phyloP scores from a whole-genome alignment of 2,329 filamentous ascomycete species.

The Neodidymelliopsis sp. region DNA sequence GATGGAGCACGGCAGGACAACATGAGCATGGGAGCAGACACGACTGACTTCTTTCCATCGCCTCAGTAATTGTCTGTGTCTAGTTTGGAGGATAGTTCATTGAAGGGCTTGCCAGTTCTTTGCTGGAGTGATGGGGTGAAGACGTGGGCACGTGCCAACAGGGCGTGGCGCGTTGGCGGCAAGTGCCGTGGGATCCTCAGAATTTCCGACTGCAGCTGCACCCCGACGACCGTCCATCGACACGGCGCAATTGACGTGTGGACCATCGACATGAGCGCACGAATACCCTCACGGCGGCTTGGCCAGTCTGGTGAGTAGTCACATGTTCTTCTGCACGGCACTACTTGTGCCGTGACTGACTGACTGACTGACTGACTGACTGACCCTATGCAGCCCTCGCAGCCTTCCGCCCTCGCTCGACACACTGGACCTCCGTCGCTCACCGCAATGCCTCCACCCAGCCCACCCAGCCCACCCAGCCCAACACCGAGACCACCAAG shows the following conservation, averaged over 20 bases:
- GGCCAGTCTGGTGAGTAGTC: slow-evolving; percentile 63
- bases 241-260: slow-evolving; percentile 33
- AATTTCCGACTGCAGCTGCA: slow-evolving; percentile 27
- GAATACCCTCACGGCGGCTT: slow-evolving; percentile 68
- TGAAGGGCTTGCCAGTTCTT: too few species aligned
- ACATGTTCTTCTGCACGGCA: not conserved
- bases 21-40: too few species aligned
- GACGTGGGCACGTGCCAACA: slow-evolving; percentile 15
- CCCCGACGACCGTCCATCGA: slow-evolving; percentile 22
- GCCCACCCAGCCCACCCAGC: slow-evolving; percentile 7
- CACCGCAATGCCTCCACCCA: slow-evolving; percentile 26
- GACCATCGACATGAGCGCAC: slow-evolving; percentile 66
- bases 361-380: too few species aligned
- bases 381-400: slow-evolving; percentile 31
- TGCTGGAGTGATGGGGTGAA: too few species aligned
- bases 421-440: slow-evolving; percentile 23
- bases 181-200: slow-evolving; percentile 27
- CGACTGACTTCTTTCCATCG: too few species aligned
- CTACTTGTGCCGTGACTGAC: not conserved
- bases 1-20: too few species aligned
- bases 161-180: slow-evolving; percentile 21
- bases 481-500: slow-evolving; percentile 15
- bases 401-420: slow-evolving; percentile 31
- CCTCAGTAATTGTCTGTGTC: too few species aligned
- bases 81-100: too few species aligned